Conservation (phyloP, 1,284 basidiomycete genomes). For the Rhodotorula glutinis region DNA sequence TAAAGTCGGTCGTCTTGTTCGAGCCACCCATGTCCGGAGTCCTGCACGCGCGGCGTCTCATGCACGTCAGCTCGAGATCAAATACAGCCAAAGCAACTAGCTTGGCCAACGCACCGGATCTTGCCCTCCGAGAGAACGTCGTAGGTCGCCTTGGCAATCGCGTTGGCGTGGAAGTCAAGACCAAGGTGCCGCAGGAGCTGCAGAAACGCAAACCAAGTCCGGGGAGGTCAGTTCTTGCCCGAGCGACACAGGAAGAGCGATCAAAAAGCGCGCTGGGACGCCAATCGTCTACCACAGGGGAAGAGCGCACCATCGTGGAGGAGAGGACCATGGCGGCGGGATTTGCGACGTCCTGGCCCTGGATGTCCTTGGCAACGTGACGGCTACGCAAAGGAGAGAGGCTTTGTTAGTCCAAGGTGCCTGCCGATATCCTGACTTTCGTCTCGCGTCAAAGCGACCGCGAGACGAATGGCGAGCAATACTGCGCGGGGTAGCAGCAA, state of each 20-base stretch:
- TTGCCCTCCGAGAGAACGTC: conserved; percentile 86
- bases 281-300: conserved; percentile 84
- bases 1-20: conserved; percentile 76
- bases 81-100: too few relatives aligned
- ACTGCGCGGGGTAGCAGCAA: too few relatives aligned
- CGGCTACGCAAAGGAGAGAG: conserved; percentile 52
- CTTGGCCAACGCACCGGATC: conserved; percentile 45
- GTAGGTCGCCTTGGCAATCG: conserved; percentile 88
- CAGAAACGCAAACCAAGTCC: not conserved
- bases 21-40: conserved; percentile 93
- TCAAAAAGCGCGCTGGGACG: conserved; percentile 5
- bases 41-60: too few relatives aligned
- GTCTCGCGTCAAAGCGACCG: too few relatives aligned
- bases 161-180: conserved; percentile 90
- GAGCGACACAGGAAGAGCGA: not conserved
- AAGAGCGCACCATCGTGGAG: conserved; percentile 88
- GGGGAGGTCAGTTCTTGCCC: conserved; percentile 1
- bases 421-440: too few relatives aligned
- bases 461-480: too few relatives aligned
- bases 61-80: too few relatives aligned
- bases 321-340: conserved; percentile 97
- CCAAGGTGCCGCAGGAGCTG: conserved; percentile 49
- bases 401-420: not conserved
- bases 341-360: conserved; percentile 62
- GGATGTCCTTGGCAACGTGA: conserved; percentile 65